A percentile compares a stretch with the other conserved stretches of the same genome.
Evolutionary conservation across 2,329 filamentous ascomycete genomes (phyloP).

Genomic region (Nannizziopsis barbatae): DNA sequence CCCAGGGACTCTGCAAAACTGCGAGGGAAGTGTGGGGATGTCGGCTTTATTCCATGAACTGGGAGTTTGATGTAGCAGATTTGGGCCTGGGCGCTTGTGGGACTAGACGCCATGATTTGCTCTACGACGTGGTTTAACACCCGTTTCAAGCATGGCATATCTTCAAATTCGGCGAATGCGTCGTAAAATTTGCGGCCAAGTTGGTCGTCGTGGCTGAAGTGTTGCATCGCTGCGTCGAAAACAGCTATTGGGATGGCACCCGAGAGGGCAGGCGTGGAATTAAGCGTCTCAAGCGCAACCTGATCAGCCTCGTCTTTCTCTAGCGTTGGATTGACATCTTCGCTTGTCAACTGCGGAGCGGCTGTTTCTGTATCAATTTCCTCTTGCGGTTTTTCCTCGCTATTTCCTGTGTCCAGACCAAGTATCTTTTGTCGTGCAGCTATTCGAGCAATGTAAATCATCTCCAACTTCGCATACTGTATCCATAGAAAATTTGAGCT

Average conservation of each 20-base stretch:
- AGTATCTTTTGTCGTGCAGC: conserved; percentile 59
- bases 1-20: conserved; percentile 56
- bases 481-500: conserved; percentile 65
- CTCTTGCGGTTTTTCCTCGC: conserved; percentile 30
- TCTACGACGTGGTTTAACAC: conserved; percentile 63
- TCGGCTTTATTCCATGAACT: conserved; percentile 52
- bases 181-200: conserved; percentile 69
- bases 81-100: conserved; percentile 53
- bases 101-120: conserved; percentile 48
- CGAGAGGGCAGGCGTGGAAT: conserved; percentile 66
- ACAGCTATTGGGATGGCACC: conserved; percentile 92
- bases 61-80: conserved; percentile 62
- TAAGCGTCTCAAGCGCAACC: conserved; percentile 51
- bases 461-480: conserved; percentile 82
- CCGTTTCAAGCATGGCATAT: conserved; percentile 52
- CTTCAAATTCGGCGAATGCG: conserved; percentile 60
- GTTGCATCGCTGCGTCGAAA: conserved; percentile 73
- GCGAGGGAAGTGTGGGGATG: conserved; percentile 59
- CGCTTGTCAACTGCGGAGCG: conserved; percentile 49
- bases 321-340: conserved; percentile 48
- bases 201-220: conserved; percentile 55
- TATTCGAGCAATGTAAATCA: conserved; percentile 80
- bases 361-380: conserved; percentile 42
- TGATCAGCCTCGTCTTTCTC: conserved; percentile 44
- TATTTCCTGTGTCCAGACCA: conserved; percentile 43